phyloP scores from a whole-genome alignment of 257 asterid species.

The Lavandula angustifolia region DNA sequence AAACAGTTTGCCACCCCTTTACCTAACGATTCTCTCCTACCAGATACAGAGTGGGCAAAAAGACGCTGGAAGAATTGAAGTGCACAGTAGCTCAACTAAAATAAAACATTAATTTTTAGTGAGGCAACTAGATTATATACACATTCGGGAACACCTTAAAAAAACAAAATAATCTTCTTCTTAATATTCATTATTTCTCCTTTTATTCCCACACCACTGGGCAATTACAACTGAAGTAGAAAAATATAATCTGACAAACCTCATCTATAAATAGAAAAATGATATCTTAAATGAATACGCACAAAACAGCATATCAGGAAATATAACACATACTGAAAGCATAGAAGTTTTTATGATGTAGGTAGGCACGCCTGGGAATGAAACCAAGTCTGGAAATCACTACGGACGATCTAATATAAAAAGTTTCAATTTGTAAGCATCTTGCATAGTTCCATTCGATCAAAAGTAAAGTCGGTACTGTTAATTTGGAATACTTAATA shows the following conservation, averaged over 20 bases:
- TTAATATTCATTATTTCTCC: slow-evolving; percentile 10
- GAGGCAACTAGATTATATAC: neutral
- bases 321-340: neutral
- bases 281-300: neutral
- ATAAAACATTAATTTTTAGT: neutral
- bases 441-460: neutral
- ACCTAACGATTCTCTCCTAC: slow-evolving; percentile 1
- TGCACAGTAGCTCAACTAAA: neutral
- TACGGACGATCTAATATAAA: neutral
- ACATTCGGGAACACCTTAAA: slow-evolving; percentile 17
- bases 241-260: neutral
- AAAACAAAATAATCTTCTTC: neutral
- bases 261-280: slow-evolving; percentile 2
- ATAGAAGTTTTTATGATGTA: no score
- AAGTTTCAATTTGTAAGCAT: neutral
- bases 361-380: neutral
- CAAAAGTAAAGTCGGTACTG: neutral
- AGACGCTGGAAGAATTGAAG: slow-evolving; percentile 17
- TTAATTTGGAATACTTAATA: neutral
- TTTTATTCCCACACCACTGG: neutral
- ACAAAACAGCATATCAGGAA: neutral
- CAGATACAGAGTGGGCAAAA: neutral
- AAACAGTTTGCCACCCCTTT: neutral
- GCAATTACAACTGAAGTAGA: slow-evolving; percentile 7
- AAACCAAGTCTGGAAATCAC: neutral